Evolutionary conservation across 192 early-diverging fungal species (phyloP), one percentile per base, ranked within the genome.

Genomic region (Obelidium mucronatum): DNA sequence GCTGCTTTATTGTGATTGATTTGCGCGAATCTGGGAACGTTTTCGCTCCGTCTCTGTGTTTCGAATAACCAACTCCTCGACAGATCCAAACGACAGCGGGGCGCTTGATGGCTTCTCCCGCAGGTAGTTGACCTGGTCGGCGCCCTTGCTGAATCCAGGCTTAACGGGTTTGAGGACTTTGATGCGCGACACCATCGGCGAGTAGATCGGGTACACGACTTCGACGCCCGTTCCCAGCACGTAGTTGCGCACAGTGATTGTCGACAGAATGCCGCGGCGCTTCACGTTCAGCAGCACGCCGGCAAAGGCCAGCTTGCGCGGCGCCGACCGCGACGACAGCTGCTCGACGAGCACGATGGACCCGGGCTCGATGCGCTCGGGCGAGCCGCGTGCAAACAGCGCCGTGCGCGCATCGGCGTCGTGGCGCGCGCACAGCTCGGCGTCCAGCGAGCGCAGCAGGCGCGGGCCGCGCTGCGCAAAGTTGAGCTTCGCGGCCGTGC

Each of bases 201-300:
- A 79, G 65, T 78, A 89, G 17, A 86, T 72, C 30, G 87, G 87
- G 66, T 85, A 81, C 28, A 78, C 78, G 77, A 85, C 77, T 73
- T 89, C 84, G 30, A 89, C 85, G 56, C 83, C 87, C 24, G 83
- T 83, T 35, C 85, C 83, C 35, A 84, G 60, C 11, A 89, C 79
- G 33, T 83, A 80, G 56, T 84, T 86, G 1, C 87, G 64, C 39
- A 89, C 33, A 0, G 81, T 76, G 37, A 89, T 82, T 40, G 82
- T 81, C 26, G 83, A 75, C 75, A 80, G 55, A 39, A 89, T 66
- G 2, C 85, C 87, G n/a, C 80, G 78, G 2, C 82, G 78, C 3
- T 80, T 76, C 48, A 86, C 76, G 19, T 70, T 82, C 26, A 85
- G 74, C 24, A 86, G 64, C 11, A 86, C 80, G 19, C 87, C 87